Evolutionary conservation across 306 rosid genomes (phyloP), one percentile per base, ranked within the genome.

Genomic region (Fragaria vesca): DNA sequence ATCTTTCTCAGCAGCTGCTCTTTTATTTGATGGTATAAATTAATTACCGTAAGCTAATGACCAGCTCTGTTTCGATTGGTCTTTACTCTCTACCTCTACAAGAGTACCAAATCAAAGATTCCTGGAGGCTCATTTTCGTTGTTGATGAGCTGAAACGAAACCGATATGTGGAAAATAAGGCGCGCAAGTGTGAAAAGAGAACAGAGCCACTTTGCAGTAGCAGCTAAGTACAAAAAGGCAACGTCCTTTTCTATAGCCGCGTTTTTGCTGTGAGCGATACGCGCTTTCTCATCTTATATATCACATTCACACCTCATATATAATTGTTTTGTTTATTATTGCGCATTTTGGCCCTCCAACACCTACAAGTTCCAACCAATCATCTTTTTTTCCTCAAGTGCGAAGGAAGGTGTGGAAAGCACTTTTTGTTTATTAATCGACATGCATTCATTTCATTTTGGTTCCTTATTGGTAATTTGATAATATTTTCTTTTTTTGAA

Each of bases 231-330:
- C 36, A 32, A 36, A 66, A 66, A 66, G 70, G 70, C 15, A 18
- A 66, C 46, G 70, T 36, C 70, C 26, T 36, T 36, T 66, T 66
- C 70, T 40, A 7, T 6, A 34, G 47, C 70, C 70, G 70, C 47
- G 26, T 66, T 66, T 2, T 32, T 17, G 42, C 36, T 62, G 30
- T 11, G 11, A 58, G 32, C 36, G 21, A 65, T 36, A 66, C 70
- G 47, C 47, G 70, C 46, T 66, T 32, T 36, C 46, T 66, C 70
- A 17, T 3, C 47, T 7, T 16, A 26, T 61, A 26, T 61, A 12
- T 5, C 21, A 15, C 21, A 12, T 8, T 5, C 21, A 15, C 21
- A 4, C 18, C 26, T 20, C 36, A 32, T 32, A 0, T 12, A 61
- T 62, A 5, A 58, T 58, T 58, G 16, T 58, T 58, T 58, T 58